Evolutionary conservation across 1,284 basidiomycete species (phyloP).

Genomic region (Ganoderma multipileum): DNA sequence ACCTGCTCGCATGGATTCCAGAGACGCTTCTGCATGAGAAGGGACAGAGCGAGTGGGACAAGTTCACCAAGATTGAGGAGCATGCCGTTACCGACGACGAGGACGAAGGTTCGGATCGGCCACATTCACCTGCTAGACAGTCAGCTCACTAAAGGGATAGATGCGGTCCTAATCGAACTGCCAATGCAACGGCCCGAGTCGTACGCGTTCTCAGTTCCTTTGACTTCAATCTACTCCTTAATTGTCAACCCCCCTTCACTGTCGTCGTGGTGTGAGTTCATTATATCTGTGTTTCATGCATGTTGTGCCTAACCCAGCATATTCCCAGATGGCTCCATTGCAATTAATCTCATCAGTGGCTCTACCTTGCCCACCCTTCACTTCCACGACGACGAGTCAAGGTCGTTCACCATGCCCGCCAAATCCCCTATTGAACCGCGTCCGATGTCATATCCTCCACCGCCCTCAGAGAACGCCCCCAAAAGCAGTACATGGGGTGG

Average conservation of each 20-base stretch:
- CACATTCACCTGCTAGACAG: slow-evolving; percentile 8
- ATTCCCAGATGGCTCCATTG: slow-evolving; percentile 71
- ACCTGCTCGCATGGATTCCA: slow-evolving; percentile 87
- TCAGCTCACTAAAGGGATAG: slow-evolving; percentile 45
- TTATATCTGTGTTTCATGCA: slow-evolving; percentile 22
- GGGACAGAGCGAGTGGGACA: slow-evolving; percentile 82
- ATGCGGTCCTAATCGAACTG: slow-evolving; percentile 80
- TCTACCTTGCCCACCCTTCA: slow-evolving; percentile 90
- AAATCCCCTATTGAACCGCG: slow-evolving; percentile 43
- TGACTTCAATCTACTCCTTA: slow-evolving; percentile 91
- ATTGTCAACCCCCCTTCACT: slow-evolving; percentile 85
- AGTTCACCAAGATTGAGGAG: slow-evolving; percentile 85
- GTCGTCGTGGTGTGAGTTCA: slow-evolving; percentile 84
- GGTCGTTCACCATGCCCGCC: slow-evolving; percentile 69
- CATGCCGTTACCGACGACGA: slow-evolving; percentile 63
- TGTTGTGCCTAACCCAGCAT: background rate
- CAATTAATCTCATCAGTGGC: slow-evolving; percentile 88
- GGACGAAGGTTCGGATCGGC: slow-evolving; percentile 64
- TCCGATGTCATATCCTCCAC: slow-evolving; percentile 68
- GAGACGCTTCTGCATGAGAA: slow-evolving; percentile 80
- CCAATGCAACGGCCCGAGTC: slow-evolving; percentile 82
- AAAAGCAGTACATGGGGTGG: slow-evolving; percentile 72
- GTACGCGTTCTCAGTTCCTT: slow-evolving; percentile 93
- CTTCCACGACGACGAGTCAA: slow-evolving; percentile 97
- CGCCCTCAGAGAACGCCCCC: slow-evolving; percentile 53